Base-by-base conservation (phyloP, 2,329 filamentous ascomycete species). In the Ceratocystis lukuohia region DNA sequence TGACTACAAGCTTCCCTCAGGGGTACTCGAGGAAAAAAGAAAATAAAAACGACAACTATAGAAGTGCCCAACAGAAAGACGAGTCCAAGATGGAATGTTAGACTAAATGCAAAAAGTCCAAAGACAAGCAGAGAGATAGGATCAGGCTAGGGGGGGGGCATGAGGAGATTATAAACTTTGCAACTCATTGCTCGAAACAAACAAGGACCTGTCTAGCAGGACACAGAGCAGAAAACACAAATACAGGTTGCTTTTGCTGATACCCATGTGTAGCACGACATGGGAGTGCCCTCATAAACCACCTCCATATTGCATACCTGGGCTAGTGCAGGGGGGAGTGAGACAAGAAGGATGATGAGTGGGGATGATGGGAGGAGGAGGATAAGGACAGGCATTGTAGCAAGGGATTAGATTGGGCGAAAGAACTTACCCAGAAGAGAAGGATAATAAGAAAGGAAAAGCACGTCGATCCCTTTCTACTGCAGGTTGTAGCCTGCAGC, bases 161-260 rank as follows among this genome's bases (percentile, higher is more conserved):
- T 12, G 2, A 48, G 50, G 50, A 28, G 50, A 56, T 56, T 56
- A 56, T 56, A 56, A 56, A 15, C 20, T 56, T 28, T 6, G 50
- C 50, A 56, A 56, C 50, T 56, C 50, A 56, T 56, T 56, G 50
- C 50, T 56, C 8, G 50, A 56, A 56, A 56, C 50, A 56, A 56
- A 56, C 50, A 56, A 30, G 50, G 50, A 22, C 22, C 17, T 25
- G 10, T 56, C n/a, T 28, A 15, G 7, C 22, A 56, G 50, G 8
- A 56, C 50, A 28, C 20, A 5, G 20, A 56, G 50, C 3, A 15
- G 25, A 56, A 12, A 15, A 25, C 20, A 28, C 50, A 15, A 5
- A 30, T 25, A 15, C 7, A 28, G n/a, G n/a, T 22, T 22, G 6
- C 12, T 30, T 25, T 30, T 56, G n/a, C 50, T 22, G 10, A 15